These are phyloP conservation scores for Usnea hakonensis DNA, from an alignment of 495 filamentous ascomycete species.

Conservation along the genomic window DNA sequence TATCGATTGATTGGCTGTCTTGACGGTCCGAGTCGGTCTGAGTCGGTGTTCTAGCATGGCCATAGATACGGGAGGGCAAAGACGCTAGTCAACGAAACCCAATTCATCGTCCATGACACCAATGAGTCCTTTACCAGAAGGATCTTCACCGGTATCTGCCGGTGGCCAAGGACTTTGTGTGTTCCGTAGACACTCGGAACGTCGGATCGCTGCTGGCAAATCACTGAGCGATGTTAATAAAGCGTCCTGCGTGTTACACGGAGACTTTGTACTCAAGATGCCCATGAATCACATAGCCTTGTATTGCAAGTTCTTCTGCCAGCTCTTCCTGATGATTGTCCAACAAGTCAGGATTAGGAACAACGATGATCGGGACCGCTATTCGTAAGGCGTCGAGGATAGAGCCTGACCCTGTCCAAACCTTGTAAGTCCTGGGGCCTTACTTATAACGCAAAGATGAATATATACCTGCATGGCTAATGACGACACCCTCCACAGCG, in stretches of 20 bases:
- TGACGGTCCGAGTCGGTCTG: neutral
- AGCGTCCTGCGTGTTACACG: neutral
- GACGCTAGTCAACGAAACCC: slow-evolving; percentile 45
- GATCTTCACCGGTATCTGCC: slow-evolving; percentile 34
- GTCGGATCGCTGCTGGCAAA: slow-evolving; percentile 36
- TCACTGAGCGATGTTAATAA: slow-evolving; percentile 30
- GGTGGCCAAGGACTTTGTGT: slow-evolving; percentile 43
- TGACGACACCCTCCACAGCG: slow-evolving; percentile 54
- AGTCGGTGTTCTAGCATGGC: neutral
- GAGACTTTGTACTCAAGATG: slow-evolving; percentile 47
- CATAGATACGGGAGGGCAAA: neutral
- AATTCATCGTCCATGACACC: slow-evolving; percentile 51
- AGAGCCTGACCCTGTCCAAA: slow-evolving; percentile 69
- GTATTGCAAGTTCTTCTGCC: slow-evolving; percentile 58
- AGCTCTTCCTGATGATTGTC: slow-evolving; percentile 91
- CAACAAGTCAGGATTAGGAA: slow-evolving; percentile 74
- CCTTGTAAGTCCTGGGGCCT: neutral
- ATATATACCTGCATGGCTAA: slow-evolving; percentile 75
- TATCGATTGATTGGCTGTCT: neutral
- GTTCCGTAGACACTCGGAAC: slow-evolving; percentile 37
- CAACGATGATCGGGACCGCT: slow-evolving; percentile 65
- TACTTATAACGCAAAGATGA: neutral
- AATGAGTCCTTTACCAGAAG: slow-evolving; percentile 33
- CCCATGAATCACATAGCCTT: slow-evolving; percentile 64
- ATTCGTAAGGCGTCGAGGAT: slow-evolving; percentile 71